Conservation (phyloP, 495 filamentous ascomycete genomes). For the Hypoxylon fragiforme region DNA sequence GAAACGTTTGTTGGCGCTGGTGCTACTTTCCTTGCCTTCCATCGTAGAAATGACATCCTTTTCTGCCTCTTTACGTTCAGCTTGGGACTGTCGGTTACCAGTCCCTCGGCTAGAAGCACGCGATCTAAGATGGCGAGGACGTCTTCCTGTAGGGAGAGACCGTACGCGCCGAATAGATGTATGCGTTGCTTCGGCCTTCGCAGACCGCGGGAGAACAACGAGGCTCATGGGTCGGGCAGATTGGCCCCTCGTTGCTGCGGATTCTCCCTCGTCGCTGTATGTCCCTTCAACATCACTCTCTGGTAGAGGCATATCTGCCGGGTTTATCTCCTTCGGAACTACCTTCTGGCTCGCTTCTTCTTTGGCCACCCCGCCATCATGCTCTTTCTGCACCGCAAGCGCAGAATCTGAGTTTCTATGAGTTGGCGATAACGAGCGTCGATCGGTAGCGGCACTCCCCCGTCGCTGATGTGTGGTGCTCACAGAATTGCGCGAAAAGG, state of each 20-base stretch:
- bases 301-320: slow-evolving; percentile 62
- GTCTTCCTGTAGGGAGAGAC: slow-evolving; percentile 48
- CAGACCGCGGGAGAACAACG: slow-evolving; percentile 29
- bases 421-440: slow-evolving; percentile 4
- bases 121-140: slow-evolving; percentile 59
- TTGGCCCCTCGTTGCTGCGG: slow-evolving; percentile 52
- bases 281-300: slow-evolving; percentile 65
- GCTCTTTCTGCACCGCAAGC: slow-evolving; percentile 12
- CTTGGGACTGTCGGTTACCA: not conserved
- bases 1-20: not conserved
- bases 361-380: slow-evolving; percentile 1
- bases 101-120: slow-evolving; percentile 35
- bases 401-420: slow-evolving; percentile 17
- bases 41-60: not conserved
- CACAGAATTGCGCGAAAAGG: slow-evolving; percentile 47
- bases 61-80: not conserved
- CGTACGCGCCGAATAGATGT: slow-evolving; percentile 22
- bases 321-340: slow-evolving; percentile 55
- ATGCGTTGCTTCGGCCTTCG: not conserved
- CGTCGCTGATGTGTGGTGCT: slow-evolving; percentile 39
- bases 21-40: not conserved
- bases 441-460: slow-evolving; percentile 40
- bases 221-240: slow-evolving; percentile 56
- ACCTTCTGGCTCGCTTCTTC: slow-evolving; percentile 28
- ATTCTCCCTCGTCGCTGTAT: slow-evolving; percentile 62